Evolutionary conservation across 352 stramenopile genomes (phyloP).

Genomic region (Pythium plurisporium): DNA sequence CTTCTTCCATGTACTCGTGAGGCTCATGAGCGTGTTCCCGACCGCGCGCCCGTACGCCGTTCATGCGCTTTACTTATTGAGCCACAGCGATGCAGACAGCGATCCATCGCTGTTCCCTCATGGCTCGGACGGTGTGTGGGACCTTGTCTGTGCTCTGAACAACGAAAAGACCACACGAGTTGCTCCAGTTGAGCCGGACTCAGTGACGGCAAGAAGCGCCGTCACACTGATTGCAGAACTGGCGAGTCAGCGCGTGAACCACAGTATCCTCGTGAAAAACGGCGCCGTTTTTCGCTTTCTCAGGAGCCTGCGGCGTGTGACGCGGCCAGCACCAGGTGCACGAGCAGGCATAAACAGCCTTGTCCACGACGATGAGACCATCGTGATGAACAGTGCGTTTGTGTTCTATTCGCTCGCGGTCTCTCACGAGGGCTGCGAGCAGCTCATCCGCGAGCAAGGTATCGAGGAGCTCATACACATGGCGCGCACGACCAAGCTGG

Average conservation of each 20-base stretch:
- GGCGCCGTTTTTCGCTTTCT: constrained; percentile 59
- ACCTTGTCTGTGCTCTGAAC: constrained; percentile 39
- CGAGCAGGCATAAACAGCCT: too few relatives aligned
- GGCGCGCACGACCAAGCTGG: constrained; percentile 34
- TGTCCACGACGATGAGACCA: constrained; percentile 25
- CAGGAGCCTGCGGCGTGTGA: constrained; percentile 37
- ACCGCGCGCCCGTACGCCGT: constrained; percentile 39
- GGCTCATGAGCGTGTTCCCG: constrained; percentile 42
- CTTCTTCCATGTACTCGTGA: constrained; percentile 45
- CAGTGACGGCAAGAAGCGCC: constrained; percentile 28
- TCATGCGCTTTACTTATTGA: constrained; percentile 54
- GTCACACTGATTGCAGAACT: constrained; percentile 61
- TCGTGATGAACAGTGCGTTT: constrained; percentile 65
- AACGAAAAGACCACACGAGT: neutral
- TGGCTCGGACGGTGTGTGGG: constrained; percentile 48
- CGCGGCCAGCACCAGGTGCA: too few relatives aligned
- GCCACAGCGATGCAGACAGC: constrained; percentile 29
- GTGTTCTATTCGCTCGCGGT: constrained; percentile 63
- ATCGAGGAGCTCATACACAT: constrained; percentile 73
- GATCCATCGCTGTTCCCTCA: constrained; percentile 42
- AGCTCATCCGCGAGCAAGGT: constrained; percentile 62
- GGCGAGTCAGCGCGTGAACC: constrained; percentile 54
- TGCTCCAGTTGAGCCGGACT: neutral
- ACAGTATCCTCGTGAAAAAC: constrained; percentile 42
- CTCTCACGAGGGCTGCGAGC: constrained; percentile 64